Percentiles rank a stretch among this genome's conserved stretches.
These are phyloP conservation scores for Saxispiralis lemnorum DNA, from an alignment of 495 filamentous ascomycete species.

Conservation along the genomic window DNA sequence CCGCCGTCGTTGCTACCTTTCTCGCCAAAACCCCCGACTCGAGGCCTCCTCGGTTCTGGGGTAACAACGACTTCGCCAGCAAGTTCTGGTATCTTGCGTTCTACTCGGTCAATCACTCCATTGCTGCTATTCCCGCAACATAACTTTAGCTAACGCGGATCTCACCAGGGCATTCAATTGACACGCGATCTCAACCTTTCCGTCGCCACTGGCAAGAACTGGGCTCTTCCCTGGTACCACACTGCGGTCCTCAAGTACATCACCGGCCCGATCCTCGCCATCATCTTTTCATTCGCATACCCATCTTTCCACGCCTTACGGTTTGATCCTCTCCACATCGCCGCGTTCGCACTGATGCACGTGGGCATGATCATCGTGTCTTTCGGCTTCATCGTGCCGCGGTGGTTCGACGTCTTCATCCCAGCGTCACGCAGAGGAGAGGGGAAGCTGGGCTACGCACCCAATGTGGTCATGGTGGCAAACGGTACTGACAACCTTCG, in stretches of 20 bases:
- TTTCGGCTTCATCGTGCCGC: not conserved
- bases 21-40: not conserved
- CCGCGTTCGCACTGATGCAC: not conserved
- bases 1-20: not conserved
- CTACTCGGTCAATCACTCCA: not conserved
- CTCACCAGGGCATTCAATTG: no score
- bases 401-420: not conserved
- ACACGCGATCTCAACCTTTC: not conserved
- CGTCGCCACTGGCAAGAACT: not conserved
- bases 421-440: not conserved
- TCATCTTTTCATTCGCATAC: not conserved
- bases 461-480: not conserved
- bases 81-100: not conserved
- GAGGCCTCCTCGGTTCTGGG: not conserved
- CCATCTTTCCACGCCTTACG: not conserved
- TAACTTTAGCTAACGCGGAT: no score
- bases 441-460: not conserved
- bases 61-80: not conserved
- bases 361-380: not conserved
- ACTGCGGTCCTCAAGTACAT: not conserved
- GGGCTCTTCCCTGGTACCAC: not conserved
- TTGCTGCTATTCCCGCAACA: not conserved
- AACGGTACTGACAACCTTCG: not conserved
- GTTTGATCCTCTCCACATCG: not conserved
- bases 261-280: not conserved